These are phyloP conservation scores for Daldinia sp. DNA, from an alignment of 2,329 filamentous ascomycete species.

Conservation along the genomic window DNA sequence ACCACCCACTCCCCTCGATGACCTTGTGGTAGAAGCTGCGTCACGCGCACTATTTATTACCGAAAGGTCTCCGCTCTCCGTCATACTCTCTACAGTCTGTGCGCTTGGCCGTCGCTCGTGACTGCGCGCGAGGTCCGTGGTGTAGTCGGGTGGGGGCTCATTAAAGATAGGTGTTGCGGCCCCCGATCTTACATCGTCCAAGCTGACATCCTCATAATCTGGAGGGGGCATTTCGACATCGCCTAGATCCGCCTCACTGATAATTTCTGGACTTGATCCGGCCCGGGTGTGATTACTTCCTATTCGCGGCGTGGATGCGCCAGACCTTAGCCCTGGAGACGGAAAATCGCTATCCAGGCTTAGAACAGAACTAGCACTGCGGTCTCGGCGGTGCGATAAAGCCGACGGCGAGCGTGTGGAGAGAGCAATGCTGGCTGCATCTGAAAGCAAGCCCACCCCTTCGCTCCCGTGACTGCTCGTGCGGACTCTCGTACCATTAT, in stretches of 20 bases:
- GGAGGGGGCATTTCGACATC: constrained; percentile 59
- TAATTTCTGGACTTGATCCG: constrained; percentile 62
- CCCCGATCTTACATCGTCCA: constrained; percentile 52
- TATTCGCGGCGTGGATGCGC: constrained; percentile 52
- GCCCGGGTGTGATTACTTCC: constrained; percentile 49
- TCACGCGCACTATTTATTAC: constrained; percentile 21
- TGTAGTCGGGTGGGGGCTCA: constrained; percentile 62
- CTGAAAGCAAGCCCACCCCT: constrained; percentile 73
- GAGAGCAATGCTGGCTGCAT: constrained; percentile 69
- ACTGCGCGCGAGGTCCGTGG: constrained; percentile 50
- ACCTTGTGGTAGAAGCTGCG: constrained; percentile 37
- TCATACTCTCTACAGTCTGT: constrained; percentile 43
- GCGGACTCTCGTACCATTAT: constrained; percentile 78
- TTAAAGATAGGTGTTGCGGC: constrained; percentile 52
- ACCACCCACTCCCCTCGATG: constrained; percentile 50
- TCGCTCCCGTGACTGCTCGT: constrained; percentile 79
- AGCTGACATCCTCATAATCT: constrained; percentile 61
- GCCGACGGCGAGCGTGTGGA: constrained; percentile 43
- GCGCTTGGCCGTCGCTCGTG: constrained; percentile 47
- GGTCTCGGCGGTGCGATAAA: constrained; percentile 53
- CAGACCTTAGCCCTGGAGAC: constrained; percentile 54
- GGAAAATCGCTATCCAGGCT: constrained; percentile 58
- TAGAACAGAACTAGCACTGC: constrained; percentile 63
- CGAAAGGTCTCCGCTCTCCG: constrained; percentile 40
- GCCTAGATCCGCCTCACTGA: constrained; percentile 59